Evolutionary conservation across 192 early-diverging fungal species (phyloP).

Genomic region (Mycoemilia scoparia): DNA sequence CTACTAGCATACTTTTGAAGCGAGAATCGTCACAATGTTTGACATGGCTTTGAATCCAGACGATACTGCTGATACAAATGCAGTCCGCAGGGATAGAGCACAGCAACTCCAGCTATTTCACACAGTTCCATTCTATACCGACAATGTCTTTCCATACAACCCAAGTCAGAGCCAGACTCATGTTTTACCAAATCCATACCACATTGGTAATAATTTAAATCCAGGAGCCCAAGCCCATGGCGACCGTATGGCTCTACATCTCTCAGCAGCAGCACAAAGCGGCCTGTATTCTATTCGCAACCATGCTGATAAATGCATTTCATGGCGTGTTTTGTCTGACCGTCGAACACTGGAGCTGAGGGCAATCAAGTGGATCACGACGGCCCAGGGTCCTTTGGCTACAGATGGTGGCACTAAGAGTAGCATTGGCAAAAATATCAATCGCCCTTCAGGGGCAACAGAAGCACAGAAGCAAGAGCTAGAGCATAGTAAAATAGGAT

Average conservation of each 20-base stretch:
- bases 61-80: neutral
- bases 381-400: too few species aligned
- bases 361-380: conserved; percentile 17
- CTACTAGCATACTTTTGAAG: too few species aligned
- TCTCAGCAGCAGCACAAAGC: conserved; percentile 8
- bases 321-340: conserved; percentile 24
- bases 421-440: too few species aligned
- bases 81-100: neutral
- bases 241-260: conserved; percentile 14
- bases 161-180: too few species aligned
- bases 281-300: conserved; percentile 17
- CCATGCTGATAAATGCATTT: conserved; percentile 21
- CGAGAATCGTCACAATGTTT: too few species aligned
- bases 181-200: conserved; percentile 19
- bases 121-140: conserved; percentile 13
- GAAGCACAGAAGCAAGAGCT: neutral
- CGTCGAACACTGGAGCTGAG: conserved; percentile 19
- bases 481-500: conserved; percentile 3
- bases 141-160: conserved; percentile 24
- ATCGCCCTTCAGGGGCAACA: too few species aligned
- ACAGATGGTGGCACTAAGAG: too few species aligned
- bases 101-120: conserved; percentile 20
- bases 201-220: neutral
- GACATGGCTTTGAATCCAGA: too few species aligned
- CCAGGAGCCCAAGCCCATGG: conserved; percentile 1